A percentile compares a stretch with the other conserved stretches of the same genome.
phyloP scores from a whole-genome alignment of 176 grass and related monocot species.

The Rhipidocladum racemiflorum region DNA sequence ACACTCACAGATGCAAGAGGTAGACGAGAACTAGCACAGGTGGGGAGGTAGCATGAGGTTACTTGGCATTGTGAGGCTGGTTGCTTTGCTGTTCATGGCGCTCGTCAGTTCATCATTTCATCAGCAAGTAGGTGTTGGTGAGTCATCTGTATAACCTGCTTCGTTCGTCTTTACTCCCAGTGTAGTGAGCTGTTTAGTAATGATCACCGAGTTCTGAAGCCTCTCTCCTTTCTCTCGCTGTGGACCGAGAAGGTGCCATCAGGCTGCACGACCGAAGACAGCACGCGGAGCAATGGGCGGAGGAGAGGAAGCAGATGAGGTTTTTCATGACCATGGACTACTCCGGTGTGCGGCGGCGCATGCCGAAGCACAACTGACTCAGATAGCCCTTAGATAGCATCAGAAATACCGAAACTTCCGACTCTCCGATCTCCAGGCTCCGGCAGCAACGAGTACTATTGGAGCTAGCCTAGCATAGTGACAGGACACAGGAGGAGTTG shows the following conservation, averaged over 20 bases:
- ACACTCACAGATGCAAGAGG: neutral
- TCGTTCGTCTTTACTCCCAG: neutral
- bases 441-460: neutral
- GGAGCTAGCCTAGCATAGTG: neutral
- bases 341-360: neutral
- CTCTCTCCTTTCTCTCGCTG: neutral
- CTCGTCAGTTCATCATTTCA: constrained; percentile 45
- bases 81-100: constrained; percentile 42
- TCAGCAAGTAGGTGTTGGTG: constrained; percentile 59
- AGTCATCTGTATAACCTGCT: neutral
- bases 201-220: constrained; percentile 16
- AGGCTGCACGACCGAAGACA: constrained; percentile 48
- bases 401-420: neutral
- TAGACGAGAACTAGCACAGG: constrained; percentile 20
- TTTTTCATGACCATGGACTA: constrained; percentile 60
- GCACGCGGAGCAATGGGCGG: constrained; percentile 47
- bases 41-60: constrained; percentile 42
- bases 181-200: neutral
- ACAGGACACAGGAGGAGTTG: constrained; percentile 16
- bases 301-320: constrained; percentile 48
- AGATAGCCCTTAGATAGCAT: neutral
- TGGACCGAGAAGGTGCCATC: constrained; percentile 43
- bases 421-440: constrained; percentile 5
- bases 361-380: constrained; percentile 55
- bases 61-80: constrained; percentile 33